phyloP scores from a whole-genome alignment of 306 rosid species.

The Cicer arietinum region DNA sequence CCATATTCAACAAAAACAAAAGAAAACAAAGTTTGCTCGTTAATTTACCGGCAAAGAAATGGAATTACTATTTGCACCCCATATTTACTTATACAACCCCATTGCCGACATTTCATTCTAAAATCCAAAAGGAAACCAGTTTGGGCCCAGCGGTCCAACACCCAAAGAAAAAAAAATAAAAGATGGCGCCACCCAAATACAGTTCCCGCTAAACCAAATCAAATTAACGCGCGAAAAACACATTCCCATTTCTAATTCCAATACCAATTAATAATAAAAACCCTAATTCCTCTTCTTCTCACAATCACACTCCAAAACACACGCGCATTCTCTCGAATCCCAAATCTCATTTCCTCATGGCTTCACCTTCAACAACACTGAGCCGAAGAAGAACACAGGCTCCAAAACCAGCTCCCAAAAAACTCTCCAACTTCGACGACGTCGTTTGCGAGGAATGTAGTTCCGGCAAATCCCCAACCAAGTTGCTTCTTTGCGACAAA shows the following conservation, averaged over 20 bases:
- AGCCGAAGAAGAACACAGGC: slow-evolving; percentile 71
- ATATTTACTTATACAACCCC: neutral
- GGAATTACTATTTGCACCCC: neutral
- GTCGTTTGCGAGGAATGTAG: slow-evolving; percentile 58
- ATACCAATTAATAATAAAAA: neutral
- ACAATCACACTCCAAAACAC: neutral
- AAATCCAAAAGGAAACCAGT: too few species aligned
- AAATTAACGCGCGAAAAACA: slow-evolving; percentile 13
- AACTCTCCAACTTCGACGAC: slow-evolving; percentile 44
- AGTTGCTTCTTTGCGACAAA: slow-evolving; percentile 79
- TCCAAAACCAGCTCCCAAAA: slow-evolving; percentile 50
- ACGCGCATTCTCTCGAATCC: neutral
- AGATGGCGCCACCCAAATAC: neutral
- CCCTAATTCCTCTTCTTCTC: neutral
- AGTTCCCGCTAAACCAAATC: neutral
- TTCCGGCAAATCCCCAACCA: slow-evolving; percentile 64
- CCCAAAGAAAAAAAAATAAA: too few species aligned
- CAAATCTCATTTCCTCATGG: slow-evolving; percentile 24
- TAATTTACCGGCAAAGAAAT: neutral
- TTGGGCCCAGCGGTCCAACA: too few species aligned
- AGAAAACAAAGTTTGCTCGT: neutral
- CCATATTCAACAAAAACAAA: slow-evolving; percentile 45
- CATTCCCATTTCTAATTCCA: too few species aligned
- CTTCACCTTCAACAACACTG: slow-evolving; percentile 42
- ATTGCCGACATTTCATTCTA: too few species aligned